Conservation (phyloP, 2,329 filamentous ascomycete species). For the Aspergillus melleus region DNA sequence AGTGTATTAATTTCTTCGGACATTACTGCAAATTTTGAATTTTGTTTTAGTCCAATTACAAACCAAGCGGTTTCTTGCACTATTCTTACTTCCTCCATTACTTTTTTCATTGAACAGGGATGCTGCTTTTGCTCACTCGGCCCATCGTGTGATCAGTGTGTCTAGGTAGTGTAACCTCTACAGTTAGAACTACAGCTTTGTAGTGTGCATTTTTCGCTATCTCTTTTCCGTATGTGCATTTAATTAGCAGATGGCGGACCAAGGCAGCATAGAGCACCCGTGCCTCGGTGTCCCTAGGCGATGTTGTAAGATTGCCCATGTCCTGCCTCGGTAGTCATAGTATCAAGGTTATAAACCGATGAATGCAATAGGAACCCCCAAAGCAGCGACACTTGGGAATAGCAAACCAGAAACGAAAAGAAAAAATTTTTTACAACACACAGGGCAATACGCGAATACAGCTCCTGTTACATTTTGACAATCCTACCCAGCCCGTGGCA, state of each 20-base stretch:
- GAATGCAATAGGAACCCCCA: neutral
- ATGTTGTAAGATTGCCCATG: neutral
- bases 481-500: conserved; percentile 2
- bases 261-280: neutral
- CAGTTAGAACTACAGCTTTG: neutral
- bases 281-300: too few relatives aligned
- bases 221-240: neutral
- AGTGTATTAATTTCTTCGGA: neutral
- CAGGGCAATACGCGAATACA: conserved; percentile 1
- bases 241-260: neutral
- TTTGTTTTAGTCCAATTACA: neutral
- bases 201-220: neutral
- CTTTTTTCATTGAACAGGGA: neutral
- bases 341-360: neutral
- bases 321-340: neutral
- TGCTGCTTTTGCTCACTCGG: neutral
- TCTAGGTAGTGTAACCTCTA: neutral
- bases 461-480: neutral
- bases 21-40: neutral
- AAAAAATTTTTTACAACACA: neutral
- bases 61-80: neutral
- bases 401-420: neutral
- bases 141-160: neutral
- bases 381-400: neutral
- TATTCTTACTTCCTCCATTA: neutral